Evolutionary conservation across 2,329 filamentous ascomycete genomes (phyloP).

Genomic region (Magnaporthiopsis incrustans): DNA sequence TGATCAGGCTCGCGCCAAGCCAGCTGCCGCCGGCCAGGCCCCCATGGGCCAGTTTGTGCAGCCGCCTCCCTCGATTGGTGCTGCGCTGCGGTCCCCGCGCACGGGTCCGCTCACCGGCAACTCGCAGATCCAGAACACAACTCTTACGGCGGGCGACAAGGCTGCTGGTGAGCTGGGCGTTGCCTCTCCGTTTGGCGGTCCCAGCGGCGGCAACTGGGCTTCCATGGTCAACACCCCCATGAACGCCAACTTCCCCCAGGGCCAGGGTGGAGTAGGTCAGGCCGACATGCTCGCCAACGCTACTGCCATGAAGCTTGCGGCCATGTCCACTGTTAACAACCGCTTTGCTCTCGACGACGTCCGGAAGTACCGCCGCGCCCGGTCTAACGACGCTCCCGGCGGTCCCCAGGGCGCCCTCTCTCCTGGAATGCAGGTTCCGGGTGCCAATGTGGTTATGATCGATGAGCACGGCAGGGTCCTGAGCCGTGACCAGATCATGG

Average conservation of each 20-base stretch:
- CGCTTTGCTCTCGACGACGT: constrained; percentile 95
- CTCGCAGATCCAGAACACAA: constrained; percentile 73
- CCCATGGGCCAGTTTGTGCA: constrained; percentile 95
- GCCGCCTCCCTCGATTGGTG: constrained; percentile 52
- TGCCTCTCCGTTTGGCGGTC: constrained; percentile 70
- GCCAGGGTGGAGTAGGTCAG: constrained; percentile 56
- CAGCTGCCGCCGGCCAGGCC: constrained; percentile 68
- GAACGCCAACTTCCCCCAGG: constrained; percentile 71
- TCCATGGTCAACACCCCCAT: constrained; percentile 98
- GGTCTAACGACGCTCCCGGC: constrained; percentile 75
- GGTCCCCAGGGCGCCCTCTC: constrained; percentile 54
- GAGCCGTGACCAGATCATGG: constrained; percentile 75
- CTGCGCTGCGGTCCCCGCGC: constrained; percentile 68
- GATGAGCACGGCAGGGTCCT: constrained; percentile 88
- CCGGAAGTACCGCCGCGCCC: constrained; percentile 85
- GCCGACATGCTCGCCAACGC: constrained; percentile 98
- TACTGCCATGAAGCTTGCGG: constrained; percentile 97
- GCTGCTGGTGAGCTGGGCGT: constrained; percentile 66
- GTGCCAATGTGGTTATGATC: constrained; percentile 82
- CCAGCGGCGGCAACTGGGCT: constrained; percentile 79
- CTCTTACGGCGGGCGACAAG: constrained; percentile 65
- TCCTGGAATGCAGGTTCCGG: constrained; percentile 57
- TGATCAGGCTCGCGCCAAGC: constrained; percentile 60
- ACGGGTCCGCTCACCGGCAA: constrained; percentile 59
- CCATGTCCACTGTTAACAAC: constrained; percentile 95